Evolutionary conservation across 306 rosid genomes (phyloP).

Genomic region (Sophora flavescens): DNA sequence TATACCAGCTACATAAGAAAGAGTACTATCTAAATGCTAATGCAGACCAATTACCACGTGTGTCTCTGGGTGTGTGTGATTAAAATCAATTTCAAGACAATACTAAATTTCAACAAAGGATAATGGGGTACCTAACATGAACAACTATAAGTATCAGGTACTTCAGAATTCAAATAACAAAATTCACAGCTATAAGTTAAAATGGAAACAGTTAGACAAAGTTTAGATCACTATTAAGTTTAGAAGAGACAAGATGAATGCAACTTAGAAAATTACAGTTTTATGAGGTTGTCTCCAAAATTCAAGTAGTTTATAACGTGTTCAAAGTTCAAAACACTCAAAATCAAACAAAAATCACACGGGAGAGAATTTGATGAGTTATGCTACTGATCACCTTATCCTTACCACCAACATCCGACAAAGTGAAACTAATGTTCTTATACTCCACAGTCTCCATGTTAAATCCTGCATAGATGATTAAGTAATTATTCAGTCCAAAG

Average conservation of each 20-base stretch:
- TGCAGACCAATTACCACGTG: no score
- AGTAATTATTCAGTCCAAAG: no score
- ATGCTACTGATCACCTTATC: constrained; percentile 55
- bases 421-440: constrained; percentile 65
- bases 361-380: background rate
- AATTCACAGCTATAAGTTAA: background rate
- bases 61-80: no score
- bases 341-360: background rate
- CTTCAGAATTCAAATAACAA: no score
- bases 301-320: constrained; percentile 3
- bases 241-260: background rate
- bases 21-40: no score
- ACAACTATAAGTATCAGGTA: no score
- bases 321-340: background rate
- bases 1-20: no score
- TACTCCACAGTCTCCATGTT: constrained; percentile 67
- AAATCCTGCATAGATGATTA: constrained; percentile 66
- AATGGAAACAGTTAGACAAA: constrained; percentile 3
- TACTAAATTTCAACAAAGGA: no score
- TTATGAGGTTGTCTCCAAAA: background rate
- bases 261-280: background rate
- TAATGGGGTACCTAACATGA: no score
- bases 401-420: constrained; percentile 72
- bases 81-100: no score
- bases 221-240: background rate